These are phyloP conservation scores for Paramecium pentaurelia DNA, from an alignment of 73 alveolate species.

Conservation along the genomic window DNA sequence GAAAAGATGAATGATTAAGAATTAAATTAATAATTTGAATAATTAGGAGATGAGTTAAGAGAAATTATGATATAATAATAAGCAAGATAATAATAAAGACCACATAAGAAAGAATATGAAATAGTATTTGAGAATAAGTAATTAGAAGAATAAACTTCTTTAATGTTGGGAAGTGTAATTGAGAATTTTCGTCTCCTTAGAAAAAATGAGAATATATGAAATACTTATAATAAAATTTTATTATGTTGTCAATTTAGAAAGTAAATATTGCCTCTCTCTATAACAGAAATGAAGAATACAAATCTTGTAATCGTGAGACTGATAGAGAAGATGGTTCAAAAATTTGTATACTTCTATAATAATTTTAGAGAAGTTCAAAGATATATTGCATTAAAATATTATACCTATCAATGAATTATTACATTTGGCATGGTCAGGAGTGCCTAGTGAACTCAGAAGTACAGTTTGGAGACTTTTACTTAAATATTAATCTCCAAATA, in stretches of 20 bases:
- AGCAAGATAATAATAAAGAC: neutral
- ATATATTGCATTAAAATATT: neutral
- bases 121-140: neutral
- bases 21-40: neutral
- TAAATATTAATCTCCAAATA: conserved; percentile 53
- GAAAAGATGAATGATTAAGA: neutral
- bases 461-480: conserved; percentile 49
- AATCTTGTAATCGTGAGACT: conserved; percentile 15
- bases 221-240: neutral
- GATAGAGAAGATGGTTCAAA: neutral
- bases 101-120: neutral
- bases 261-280: conserved; percentile 24
- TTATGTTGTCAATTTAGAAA: conserved; percentile 4
- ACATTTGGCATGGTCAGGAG: conserved; percentile 32
- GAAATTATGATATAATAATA: neutral
- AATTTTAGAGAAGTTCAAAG: neutral
- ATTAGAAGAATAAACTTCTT: neutral
- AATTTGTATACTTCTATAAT: neutral
- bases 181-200: neutral
- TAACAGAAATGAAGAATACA: conserved; percentile 25
- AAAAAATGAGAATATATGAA: neutral
- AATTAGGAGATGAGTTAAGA: neutral
- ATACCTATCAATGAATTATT: neutral
- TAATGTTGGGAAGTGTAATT: neutral
- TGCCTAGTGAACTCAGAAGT: conserved; percentile 51